These are phyloP conservation scores for Lactarius indigo DNA, from an alignment of 768 basidiomycete genomes.

Conservation along the genomic window DNA sequence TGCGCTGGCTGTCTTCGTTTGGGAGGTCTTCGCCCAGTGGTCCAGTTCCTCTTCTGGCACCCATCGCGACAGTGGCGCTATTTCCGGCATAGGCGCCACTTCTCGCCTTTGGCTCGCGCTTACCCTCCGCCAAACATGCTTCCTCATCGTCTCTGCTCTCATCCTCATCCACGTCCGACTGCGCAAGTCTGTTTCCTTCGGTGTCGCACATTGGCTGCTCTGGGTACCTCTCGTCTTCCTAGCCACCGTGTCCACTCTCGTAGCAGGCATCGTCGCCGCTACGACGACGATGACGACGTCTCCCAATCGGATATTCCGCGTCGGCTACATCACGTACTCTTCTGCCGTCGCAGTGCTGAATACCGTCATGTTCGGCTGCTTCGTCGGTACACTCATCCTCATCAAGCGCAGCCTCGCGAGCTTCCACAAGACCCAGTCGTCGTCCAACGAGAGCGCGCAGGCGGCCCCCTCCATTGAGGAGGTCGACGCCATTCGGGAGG, in stretches of 20 bases:
- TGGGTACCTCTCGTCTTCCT: conserved; percentile 63
- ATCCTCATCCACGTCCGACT: conserved; percentile 68
- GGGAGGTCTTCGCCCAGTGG: conserved; percentile 59
- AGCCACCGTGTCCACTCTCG: conserved; percentile 50
- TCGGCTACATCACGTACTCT: conserved; percentile 59
- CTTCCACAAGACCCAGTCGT: conserved; percentile 52
- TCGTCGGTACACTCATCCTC: conserved; percentile 57
- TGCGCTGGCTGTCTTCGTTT: conserved; percentile 59
- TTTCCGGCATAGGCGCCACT: conserved; percentile 49
- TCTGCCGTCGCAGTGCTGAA: conserved; percentile 49
- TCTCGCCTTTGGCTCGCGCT: conserved; percentile 66
- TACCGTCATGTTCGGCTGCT: conserved; percentile 51
- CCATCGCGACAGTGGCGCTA: conserved; percentile 26
- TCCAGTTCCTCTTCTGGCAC: conserved; percentile 40
- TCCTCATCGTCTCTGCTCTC: conserved; percentile 55
- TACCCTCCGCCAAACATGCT: conserved; percentile 64
- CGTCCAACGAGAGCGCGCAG: conserved; percentile 51
- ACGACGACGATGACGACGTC: conserved; percentile 46
- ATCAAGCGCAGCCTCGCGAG: conserved; percentile 63
- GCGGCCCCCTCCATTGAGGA: conserved; percentile 71
- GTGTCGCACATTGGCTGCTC: conserved; percentile 67
- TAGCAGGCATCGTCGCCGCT: conserved; percentile 56
- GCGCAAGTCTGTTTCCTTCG: conserved; percentile 67
- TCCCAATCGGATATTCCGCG: conserved; percentile 44
- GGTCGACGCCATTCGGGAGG: conserved; percentile 67